phyloP scores from a whole-genome alignment of 371 early-diverging fungal genomes.

The Mortierella sp. region DNA sequence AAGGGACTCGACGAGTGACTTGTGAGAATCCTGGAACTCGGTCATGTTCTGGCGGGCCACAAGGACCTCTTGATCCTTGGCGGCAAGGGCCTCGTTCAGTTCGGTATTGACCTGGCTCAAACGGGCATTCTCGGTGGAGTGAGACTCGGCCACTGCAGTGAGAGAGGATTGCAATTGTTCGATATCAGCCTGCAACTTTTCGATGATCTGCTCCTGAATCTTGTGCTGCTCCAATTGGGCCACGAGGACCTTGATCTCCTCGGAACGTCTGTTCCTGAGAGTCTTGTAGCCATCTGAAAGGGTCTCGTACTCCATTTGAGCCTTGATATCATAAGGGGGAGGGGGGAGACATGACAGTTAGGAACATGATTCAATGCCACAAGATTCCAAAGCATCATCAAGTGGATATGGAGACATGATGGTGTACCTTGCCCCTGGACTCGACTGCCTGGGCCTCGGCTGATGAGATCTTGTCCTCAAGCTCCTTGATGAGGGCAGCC shows the following conservation, averaged over 20 bases:
- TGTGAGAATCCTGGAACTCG: slow-evolving; percentile 52
- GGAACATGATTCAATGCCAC: not conserved
- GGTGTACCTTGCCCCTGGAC: slow-evolving; percentile 48
- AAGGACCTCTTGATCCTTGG: slow-evolving; percentile 49
- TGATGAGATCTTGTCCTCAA: slow-evolving; percentile 43
- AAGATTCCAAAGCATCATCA: too few relatives aligned
- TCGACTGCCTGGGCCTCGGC: slow-evolving; percentile 48
- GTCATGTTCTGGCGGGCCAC: slow-evolving; percentile 52
- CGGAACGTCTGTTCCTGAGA: slow-evolving; percentile 44
- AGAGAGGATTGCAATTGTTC: slow-evolving; percentile 39
- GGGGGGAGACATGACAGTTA: not conserved
- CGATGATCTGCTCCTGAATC: slow-evolving; percentile 52
- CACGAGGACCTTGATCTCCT: slow-evolving; percentile 44
- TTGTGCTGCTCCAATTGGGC: slow-evolving; percentile 51
- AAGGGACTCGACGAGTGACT: slow-evolving; percentile 40
- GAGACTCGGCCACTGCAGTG: slow-evolving; percentile 32
- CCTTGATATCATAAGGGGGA: too few relatives aligned
- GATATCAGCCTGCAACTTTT: slow-evolving; percentile 45
- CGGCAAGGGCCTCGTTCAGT: slow-evolving; percentile 46
- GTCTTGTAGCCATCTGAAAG: slow-evolving; percentile 51
- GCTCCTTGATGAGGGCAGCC: slow-evolving; percentile 44
- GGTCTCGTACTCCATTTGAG: slow-evolving; percentile 43
- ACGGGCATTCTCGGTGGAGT: slow-evolving; percentile 45
- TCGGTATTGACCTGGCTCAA: slow-evolving; percentile 46
- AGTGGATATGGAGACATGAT: too few relatives aligned